Evolutionary conservation across 192 early-diverging fungal species (phyloP), one percentile per base, ranked within the genome.

Genomic region (Podila epigama): DNA sequence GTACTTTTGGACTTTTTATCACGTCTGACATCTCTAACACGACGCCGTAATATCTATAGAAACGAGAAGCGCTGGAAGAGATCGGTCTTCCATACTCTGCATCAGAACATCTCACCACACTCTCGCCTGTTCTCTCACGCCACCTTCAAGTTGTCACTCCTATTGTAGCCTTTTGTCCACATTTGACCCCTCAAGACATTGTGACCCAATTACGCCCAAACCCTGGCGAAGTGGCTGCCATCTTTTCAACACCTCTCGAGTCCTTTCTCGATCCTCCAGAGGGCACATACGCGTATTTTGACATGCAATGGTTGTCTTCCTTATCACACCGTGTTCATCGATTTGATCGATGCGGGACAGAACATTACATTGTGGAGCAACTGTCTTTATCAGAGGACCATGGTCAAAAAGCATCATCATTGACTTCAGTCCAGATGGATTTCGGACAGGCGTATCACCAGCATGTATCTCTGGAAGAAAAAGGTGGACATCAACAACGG

Each of bases 21-120:
- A n/a, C n/a, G n/a, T n/a, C n/a, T n/a, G n/a, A n/a, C n/a, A n/a
- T n/a, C n/a, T n/a, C n/a, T n/a, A n/a, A n/a, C n/a, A n/a, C n/a
- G n/a, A n/a, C n/a, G n/a, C n/a, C n/a, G n/a, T n/a, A n/a, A n/a
- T 60, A 4, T 10, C 16, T n/a, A 20, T 52, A 77, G 73, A 77
- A 68, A 68, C 52, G 73, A 27, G 73, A 77, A 22, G 73, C 73
- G 16, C 54, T 68, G 5, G 73, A 77, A 36, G 73, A 77, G 35
- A 40, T 77, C 32, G 22, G 53, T 15, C 36, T 77, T 9, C 32
- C 35, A 1, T 36, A 41, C 2, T 58, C 60, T 0, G 61, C 27
- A 2, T 64, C 65, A 0, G 15, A 59, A 20, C 3, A 41, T n/a
- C 31, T 77, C 4, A 59, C 66, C 6, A n/a, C 58, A 8, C 44